A percentile compares a stretch with the other conserved stretches of the same genome.
Evolutionary conservation across 1,139 yeast genomes (phyloP).

Genomic region (Schwanniomyces etchellsii): DNA sequence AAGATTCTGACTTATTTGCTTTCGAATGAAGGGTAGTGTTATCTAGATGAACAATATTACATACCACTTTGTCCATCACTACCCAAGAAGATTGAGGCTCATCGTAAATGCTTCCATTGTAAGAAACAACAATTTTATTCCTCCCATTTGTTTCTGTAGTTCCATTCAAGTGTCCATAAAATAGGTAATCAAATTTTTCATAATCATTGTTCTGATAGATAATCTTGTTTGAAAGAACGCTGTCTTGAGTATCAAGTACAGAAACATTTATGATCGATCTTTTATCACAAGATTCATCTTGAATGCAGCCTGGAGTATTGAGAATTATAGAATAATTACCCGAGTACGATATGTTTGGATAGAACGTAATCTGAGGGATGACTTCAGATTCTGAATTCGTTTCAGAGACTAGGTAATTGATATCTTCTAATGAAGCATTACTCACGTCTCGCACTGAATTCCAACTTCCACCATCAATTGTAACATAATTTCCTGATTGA

Average conservation of each 20-base stretch:
- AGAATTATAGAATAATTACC: constrained; percentile 72
- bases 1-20: constrained; percentile 14
- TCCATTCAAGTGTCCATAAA: constrained; percentile 61
- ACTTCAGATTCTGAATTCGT: constrained; percentile 21
- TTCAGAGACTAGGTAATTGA: constrained; percentile 25
- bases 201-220: constrained; percentile 77
- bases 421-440: constrained; percentile 12
- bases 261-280: constrained; percentile 82
- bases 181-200: constrained; percentile 76
- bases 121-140: constrained; percentile 48
- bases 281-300: constrained; percentile 59
- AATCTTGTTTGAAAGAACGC: constrained; percentile 31
- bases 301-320: constrained; percentile 82
- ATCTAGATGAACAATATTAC: constrained; percentile 50
- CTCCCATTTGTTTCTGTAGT: constrained; percentile 22
- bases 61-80: constrained; percentile 70
- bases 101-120: constrained; percentile 25
- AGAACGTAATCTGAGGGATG: constrained; percentile 44
- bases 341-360: constrained; percentile 65
- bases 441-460: constrained; percentile 19
- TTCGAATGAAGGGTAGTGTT: constrained; percentile 22
- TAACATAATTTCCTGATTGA: constrained; percentile 19
- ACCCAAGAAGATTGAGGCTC: constrained; percentile 34
- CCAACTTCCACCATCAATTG: constrained; percentile 27
- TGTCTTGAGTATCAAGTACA: constrained; percentile 44